A percentile compares a stretch with the other conserved stretches of the same genome.
These are phyloP conservation scores for Fusarium albosuccineum DNA, from an alignment of 2,329 filamentous ascomycete genomes.

Conservation along the genomic window DNA sequence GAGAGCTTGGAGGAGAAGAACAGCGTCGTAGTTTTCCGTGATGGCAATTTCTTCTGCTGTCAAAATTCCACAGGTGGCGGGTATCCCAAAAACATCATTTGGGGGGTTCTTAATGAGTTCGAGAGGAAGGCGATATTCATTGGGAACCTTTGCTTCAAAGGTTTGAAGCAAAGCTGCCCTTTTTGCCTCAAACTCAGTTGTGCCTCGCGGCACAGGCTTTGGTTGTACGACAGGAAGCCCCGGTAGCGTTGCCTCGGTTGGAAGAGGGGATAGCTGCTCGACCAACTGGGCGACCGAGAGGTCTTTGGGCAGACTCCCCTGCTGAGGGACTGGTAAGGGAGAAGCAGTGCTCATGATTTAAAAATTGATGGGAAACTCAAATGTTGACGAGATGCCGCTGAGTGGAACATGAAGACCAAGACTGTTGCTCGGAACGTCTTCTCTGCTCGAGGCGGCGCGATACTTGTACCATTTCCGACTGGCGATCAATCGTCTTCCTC, in stretches of 20 bases:
- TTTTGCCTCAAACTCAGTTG: slow-evolving; percentile 42
- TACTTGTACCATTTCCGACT: background rate
- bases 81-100: background rate
- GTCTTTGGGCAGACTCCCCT: background rate
- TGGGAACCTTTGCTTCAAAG: slow-evolving; percentile 51
- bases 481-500: no score
- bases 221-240: background rate
- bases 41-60: background rate
- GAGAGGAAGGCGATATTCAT: slow-evolving; percentile 45
- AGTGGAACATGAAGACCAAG: background rate
- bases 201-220: slow-evolving; percentile 25
- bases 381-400: background rate
- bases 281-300: background rate
- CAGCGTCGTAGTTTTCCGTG: background rate
- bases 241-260: no score
- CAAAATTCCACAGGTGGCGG: background rate
- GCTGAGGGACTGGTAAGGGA: background rate
- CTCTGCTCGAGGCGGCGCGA: background rate
- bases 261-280: no score
- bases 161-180: slow-evolving; percentile 45
- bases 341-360: slow-evolving; percentile 2
- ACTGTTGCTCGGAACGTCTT: background rate
- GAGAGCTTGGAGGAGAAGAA: background rate
- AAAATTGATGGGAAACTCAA: background rate
- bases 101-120: slow-evolving; percentile 18